Conservation (phyloP, 768 basidiomycete genomes). For the Coprinellus aureogranulatus region DNA sequence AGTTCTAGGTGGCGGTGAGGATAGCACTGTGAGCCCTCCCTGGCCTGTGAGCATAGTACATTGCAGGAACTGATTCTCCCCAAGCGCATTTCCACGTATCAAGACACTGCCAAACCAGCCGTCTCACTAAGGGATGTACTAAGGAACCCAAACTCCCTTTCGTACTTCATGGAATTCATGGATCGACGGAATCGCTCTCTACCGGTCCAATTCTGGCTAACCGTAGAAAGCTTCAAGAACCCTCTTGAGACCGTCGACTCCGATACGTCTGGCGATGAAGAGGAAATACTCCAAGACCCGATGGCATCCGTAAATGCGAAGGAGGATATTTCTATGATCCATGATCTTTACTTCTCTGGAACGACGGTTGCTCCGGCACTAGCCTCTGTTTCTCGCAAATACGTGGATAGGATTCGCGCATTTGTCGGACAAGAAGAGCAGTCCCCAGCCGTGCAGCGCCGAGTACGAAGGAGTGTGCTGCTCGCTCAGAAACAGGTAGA, state of each 20-base stretch:
- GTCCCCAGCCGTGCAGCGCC: conserved; percentile 43
- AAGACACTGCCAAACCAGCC: conserved; percentile 45
- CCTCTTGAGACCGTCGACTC: conserved; percentile 84
- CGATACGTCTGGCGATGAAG: conserved; percentile 60
- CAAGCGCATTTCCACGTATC: not conserved
- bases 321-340: conserved; percentile 88
- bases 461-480: conserved; percentile 76
- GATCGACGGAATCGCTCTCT: conserved; percentile 82
- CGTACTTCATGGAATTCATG: conserved; percentile 99
- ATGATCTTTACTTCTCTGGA: conserved; percentile 80
- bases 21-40: conserved; percentile 50
- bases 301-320: conserved; percentile 60
- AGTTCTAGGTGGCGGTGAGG: conserved; percentile 62
- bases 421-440: conserved; percentile 56
- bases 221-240: conserved; percentile 96
- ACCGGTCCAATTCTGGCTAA: conserved; percentile 95
- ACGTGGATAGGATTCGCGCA: conserved; percentile 65
- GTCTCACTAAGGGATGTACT: conserved; percentile 77
- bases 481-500: conserved; percentile 84
- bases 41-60: too few species aligned
- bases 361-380: conserved; percentile 57
- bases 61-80: not conserved
- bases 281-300: conserved; percentile 51
- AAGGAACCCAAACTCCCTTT: conserved; percentile 83
- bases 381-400: conserved; percentile 63